phyloP scores from a whole-genome alignment of 345 rosid species.

The Erucastrum elatum region DNA sequence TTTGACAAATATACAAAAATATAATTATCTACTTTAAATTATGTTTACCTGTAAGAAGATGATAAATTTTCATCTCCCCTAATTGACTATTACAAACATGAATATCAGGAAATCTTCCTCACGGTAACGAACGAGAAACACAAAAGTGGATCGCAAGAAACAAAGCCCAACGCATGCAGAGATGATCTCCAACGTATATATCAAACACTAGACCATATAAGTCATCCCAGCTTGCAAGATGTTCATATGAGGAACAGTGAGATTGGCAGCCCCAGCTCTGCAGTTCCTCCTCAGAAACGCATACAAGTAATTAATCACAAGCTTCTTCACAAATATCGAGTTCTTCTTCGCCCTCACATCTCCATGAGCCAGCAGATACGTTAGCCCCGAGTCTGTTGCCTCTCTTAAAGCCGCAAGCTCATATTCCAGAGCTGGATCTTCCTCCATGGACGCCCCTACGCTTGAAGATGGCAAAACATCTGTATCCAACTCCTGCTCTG shows the following conservation, averaged over 20 bases:
- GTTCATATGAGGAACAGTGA: conserved; percentile 89
- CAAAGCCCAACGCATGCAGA: background rate
- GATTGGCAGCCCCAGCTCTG: conserved; percentile 76
- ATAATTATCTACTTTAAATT: background rate
- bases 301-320: conserved; percentile 87
- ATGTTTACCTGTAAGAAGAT: background rate
- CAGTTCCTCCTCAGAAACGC: conserved; percentile 81
- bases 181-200: conserved; percentile 3
- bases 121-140: background rate
- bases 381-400: conserved; percentile 83
- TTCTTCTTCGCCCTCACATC: conserved; percentile 86
- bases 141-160: background rate
- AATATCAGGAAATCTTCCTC: conserved; percentile 6
- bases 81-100: background rate
- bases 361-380: conserved; percentile 75
- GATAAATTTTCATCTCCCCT: background rate
- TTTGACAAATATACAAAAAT: background rate
- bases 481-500: conserved; percentile 39
- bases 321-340: conserved; percentile 79
- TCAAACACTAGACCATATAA: conserved; percentile 63
- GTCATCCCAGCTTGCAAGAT: conserved; percentile 87
- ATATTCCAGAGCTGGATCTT: conserved; percentile 76
- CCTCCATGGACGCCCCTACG: conserved; percentile 49
- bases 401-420: conserved; percentile 82
- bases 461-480: conserved; percentile 53